A percentile compares a stretch with the other conserved stretches of the same genome.
Conservation (phyloP, 495 filamentous ascomycete species). For the Friedmanniomyces simplex region DNA sequence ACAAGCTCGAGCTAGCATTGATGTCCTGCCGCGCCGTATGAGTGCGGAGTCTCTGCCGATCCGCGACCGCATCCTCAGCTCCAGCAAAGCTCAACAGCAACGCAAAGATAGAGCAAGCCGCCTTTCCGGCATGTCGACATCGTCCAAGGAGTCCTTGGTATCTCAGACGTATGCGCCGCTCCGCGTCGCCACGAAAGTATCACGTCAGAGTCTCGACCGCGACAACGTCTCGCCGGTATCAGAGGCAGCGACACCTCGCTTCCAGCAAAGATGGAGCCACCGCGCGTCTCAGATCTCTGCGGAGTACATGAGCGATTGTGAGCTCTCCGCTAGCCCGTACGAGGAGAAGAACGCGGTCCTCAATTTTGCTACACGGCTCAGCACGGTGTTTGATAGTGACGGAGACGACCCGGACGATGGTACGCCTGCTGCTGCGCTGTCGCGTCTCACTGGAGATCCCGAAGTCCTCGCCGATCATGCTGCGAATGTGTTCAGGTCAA, state of each 20-base stretch:
- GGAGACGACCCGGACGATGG: background rate
- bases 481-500: background rate
- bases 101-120: background rate
- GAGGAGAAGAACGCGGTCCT: background rate
- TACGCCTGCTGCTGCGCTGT: conserved; percentile 17
- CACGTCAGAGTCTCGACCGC: conserved; percentile 8
- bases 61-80: conserved; percentile 9
- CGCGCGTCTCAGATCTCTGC: conserved; percentile 12
- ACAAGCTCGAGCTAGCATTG: background rate
- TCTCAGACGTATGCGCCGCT: background rate
- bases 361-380: conserved; percentile 6
- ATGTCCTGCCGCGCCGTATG: background rate
- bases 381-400: conserved; percentile 17
- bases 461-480: background rate
- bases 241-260: conserved; percentile 5
- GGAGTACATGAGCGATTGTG: conserved; percentile 9
- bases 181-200: background rate
- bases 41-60: conserved; percentile 4
- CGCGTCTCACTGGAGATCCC: conserved; percentile 6
- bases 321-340: conserved; percentile 13
- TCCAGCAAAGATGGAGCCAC: conserved; percentile 16
- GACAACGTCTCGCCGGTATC: conserved; percentile 5
- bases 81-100: conserved; percentile 10
- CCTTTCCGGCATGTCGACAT: conserved; percentile 1
- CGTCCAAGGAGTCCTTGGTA: conserved; percentile 1